Conservation (phyloP, 1,284 basidiomycete genomes). For the Ceratobasidium theobromae region DNA sequence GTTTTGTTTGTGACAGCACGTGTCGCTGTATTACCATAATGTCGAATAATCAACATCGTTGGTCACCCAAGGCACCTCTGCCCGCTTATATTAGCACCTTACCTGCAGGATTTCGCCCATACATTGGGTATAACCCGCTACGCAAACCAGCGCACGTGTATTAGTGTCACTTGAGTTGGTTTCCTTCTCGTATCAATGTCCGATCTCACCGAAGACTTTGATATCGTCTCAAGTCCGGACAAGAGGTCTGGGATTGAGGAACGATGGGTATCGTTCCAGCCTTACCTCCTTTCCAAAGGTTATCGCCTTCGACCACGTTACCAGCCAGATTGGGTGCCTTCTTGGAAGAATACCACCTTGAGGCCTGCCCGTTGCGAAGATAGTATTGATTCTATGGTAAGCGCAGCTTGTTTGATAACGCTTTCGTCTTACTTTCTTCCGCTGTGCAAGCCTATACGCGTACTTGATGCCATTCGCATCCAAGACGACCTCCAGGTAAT, state of each 20-base stretch:
- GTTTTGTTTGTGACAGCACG: background rate
- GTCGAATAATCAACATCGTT: too few relatives aligned
- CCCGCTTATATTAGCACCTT: too few relatives aligned
- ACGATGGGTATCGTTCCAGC: slow-evolving; percentile 24
- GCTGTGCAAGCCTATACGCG: background rate
- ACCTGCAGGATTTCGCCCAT: too few relatives aligned
- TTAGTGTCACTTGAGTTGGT: too few relatives aligned
- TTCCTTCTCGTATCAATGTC: too few relatives aligned
- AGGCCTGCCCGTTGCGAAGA: background rate
- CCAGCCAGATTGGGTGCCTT: slow-evolving; percentile 13
- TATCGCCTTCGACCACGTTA: slow-evolving; percentile 14
- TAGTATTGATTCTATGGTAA: background rate
- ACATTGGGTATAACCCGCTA: too few relatives aligned
- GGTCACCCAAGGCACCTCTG: too few relatives aligned
- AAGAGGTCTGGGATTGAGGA: slow-evolving; percentile 5
- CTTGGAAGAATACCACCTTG: background rate
- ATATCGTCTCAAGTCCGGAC: slow-evolving; percentile 8
- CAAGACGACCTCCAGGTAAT: background rate
- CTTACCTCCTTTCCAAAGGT: slow-evolving; percentile 24
- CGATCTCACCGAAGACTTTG: too few relatives aligned
- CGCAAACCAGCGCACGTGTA: too few relatives aligned
- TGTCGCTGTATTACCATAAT: too few relatives aligned
- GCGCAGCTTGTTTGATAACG: background rate
- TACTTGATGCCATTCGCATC: background rate
- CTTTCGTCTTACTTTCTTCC: background rate